phyloP scores from a whole-genome alignment of 2,329 filamentous ascomycete species.

The Cladophialophora carrionii region DNA sequence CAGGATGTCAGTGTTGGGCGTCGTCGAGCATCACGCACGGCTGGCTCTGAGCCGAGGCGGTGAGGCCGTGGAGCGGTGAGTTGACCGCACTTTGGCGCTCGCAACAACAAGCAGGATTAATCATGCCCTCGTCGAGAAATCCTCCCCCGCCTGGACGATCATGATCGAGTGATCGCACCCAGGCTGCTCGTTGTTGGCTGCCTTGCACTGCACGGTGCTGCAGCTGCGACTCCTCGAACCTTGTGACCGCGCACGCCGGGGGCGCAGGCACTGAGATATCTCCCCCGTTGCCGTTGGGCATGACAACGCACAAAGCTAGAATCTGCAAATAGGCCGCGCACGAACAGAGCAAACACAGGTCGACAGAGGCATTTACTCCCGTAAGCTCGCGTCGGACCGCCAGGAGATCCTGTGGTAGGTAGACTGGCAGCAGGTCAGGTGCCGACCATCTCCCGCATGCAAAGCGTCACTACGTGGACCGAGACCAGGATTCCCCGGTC shows the following conservation, averaged over 20 bases:
- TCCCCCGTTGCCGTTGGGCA: background rate
- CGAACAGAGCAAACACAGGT: background rate
- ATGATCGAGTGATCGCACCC: slow-evolving; percentile 1
- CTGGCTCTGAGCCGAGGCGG: slow-evolving; percentile 13
- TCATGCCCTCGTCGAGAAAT: slow-evolving; percentile 8
- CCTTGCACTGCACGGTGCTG: slow-evolving; percentile 16
- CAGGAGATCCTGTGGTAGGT: background rate
- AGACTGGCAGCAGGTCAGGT: slow-evolving; percentile 18
- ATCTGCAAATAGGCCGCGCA: background rate
- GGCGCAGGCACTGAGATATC: background rate
- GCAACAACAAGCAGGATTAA: background rate
- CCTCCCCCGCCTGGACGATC: background rate
- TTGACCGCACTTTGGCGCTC: slow-evolving; percentile 24
- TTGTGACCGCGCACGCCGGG: background rate
- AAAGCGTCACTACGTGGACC: slow-evolving; percentile 18
- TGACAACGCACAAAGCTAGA: slow-evolving; percentile 1
- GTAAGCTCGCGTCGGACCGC: background rate
- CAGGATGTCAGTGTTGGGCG: slow-evolving; percentile 5
- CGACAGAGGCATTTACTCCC: background rate
- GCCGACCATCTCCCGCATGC: slow-evolving; percentile 15
- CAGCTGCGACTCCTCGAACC: background rate
- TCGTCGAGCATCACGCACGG: slow-evolving; percentile 8
- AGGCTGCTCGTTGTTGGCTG: slow-evolving; percentile 17
- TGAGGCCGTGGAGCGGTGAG: slow-evolving; percentile 24
- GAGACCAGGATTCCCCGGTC: slow-evolving; percentile 16